Evolutionary conservation across 257 asterid genomes (phyloP), one percentile per base, ranked within the genome.

Genomic region (Solanum bulbocastanum): DNA sequence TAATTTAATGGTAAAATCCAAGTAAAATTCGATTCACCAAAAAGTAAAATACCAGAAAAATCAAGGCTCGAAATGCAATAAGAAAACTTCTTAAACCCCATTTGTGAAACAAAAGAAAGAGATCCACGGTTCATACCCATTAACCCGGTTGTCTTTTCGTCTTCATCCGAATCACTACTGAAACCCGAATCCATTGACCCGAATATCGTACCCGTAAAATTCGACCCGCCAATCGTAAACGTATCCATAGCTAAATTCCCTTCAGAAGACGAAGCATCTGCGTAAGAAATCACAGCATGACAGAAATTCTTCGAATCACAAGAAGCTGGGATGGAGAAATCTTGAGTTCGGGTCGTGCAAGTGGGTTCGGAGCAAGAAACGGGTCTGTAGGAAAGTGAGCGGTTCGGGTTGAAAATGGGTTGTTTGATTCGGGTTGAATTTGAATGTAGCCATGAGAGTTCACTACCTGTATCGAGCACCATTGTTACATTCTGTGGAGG

Each of bases 401-500:
- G 90, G 72, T 39, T 83, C 83, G 98, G 96, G 91, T 92, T 27
- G 69, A 94, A 96, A 10, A 89, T 90, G 90, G 98, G 97, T 33
- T 88, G 90, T 32, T 27, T 87, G 0, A 33, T 33, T 10, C 76
- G 92, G 86, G 96, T 90, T 0, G 91, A 81, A 91, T 95, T 95
- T 93, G 96, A 95, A 35, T 93, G 98, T 22, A 96, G 91, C 98
- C 98, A 96, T 25, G 99, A 96, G 88, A 96, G 98, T 89, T 96
- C 98, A 40, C 98, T 96, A 27, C 99, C 99, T 46, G 99, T 95
- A 90, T 96, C 98, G 85, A 96, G 96, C 65, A 96, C 98, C 99
- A 96, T 96, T 79, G 98, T 94, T 37, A 94, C 98, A 30, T 95
- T 94, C 93, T 96, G 99, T 58, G 96, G 95, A 32, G 99, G 99